phyloP scores from a whole-genome alignment of 2,329 filamentous ascomycete species.

The Ciborinia camelliae region DNA sequence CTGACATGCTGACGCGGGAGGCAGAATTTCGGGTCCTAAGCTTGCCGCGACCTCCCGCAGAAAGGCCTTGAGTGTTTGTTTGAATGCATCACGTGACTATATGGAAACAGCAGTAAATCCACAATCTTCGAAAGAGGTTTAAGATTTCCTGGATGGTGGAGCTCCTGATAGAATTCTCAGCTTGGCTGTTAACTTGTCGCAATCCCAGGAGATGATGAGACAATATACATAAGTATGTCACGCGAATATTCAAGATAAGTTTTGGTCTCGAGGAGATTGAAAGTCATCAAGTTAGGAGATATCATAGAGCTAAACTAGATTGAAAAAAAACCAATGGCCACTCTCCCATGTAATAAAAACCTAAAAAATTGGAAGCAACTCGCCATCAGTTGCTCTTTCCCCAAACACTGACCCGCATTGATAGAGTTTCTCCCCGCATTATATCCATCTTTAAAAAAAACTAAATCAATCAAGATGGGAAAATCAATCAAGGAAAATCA shows the following conservation, averaged over 20 bases:
- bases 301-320: too few species aligned
- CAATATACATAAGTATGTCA: accelerated
- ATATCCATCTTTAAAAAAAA: not conserved
- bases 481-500: not conserved
- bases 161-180: not conserved
- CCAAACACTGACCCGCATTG: not conserved
- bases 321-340: not conserved
- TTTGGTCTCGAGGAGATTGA: not conserved
- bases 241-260: not conserved
- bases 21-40: not conserved
- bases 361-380: not conserved
- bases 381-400: not conserved
- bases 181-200: not conserved
- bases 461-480: not conserved
- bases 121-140: not conserved
- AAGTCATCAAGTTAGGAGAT: not conserved
- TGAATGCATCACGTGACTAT: accelerated
- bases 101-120: not conserved
- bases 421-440: not conserved
- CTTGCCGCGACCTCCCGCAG: not conserved
- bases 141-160: not conserved
- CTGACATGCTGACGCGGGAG: not conserved
- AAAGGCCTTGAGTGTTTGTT: not conserved
- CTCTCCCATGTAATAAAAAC: not conserved
- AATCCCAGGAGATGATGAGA: not conserved